These are phyloP conservation scores for Ogataea dorogensis DNA, from an alignment of 805 yeast species.

Conservation along the genomic window DNA sequence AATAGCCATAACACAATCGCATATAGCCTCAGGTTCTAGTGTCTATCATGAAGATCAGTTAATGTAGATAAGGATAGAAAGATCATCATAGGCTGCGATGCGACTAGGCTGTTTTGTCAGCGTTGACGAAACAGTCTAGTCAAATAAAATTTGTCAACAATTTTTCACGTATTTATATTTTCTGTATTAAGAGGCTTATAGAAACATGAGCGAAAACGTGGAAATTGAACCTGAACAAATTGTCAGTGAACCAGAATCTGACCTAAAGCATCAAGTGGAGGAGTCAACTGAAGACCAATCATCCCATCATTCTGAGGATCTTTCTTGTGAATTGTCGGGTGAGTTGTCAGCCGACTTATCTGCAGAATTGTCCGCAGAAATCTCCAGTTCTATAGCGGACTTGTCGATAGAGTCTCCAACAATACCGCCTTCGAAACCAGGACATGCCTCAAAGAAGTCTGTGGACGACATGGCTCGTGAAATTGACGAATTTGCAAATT, in stretches of 20 bases:
- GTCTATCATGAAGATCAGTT: conserved; percentile 31
- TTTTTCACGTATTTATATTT: conserved; percentile 1
- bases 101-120: conserved; percentile 1
- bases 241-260: background rate
- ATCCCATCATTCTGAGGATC: no score
- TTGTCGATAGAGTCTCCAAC: conserved; percentile 1
- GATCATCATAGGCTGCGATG: conserved; percentile 28
- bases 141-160: background rate
- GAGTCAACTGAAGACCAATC: no score
- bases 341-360: no score
- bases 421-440: background rate
- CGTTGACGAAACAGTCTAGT: background rate
- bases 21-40: conserved; percentile 10
- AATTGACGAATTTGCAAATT: conserved; percentile 19
- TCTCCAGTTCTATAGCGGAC: no score
- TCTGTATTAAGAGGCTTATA: conserved; percentile 5
- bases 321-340: no score
- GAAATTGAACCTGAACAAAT: background rate
- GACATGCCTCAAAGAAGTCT: conserved; percentile 9
- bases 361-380: no score
- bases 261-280: no score
- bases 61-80: conserved; percentile 37
- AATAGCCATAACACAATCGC: conserved; percentile 28
- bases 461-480: conserved; percentile 19
- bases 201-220: no score